Evolutionary conservation across 148 eudicot genomes (phyloP), one percentile per base, ranked within the genome.

Genomic region (Dianthus caryophyllus): DNA sequence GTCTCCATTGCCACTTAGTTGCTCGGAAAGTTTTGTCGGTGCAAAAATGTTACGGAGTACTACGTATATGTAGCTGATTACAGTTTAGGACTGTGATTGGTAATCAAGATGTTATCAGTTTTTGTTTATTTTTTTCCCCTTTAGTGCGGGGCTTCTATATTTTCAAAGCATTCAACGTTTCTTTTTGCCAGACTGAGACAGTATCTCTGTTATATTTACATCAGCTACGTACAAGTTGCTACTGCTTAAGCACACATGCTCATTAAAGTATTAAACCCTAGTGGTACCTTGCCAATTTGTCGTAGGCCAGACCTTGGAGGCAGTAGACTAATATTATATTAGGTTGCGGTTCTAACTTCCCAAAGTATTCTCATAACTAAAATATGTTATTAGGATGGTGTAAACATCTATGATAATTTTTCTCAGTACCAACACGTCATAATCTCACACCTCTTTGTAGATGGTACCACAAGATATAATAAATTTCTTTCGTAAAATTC

Each of bases 211-310:
- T 67, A 14, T 48, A 63, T 25, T 13, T 24, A n/a, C 53, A 2
- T 69, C 66, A 46, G 55, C 29, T 47, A 15, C 36, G 27, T 20
- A 56, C 41, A 20, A 27, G 62, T 44, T 67, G 31, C 64, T 55
- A 14, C 51, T 68, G 51, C 25, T 24, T 24, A 12, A 59, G 12
- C 52, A 17, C 38, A 10, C 30, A 38, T 39, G 43, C 10, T 58
- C 22, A 58, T 30, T 58, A n/a, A n/a, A n/a, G n/a, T n/a, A n/a
- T n/a, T 29, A 31, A 57, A 15, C 43, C 15, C 43, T 25, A 25
- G 49, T 44, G 51, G 31, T 62, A 51, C 20, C 27, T 8, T 6
- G 6, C 22, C 21, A 53, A 22, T 24, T 22, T 10, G 57, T 29
- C 57, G 22, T 21, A 21, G 6, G 56, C 26, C 8, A 10, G 43